These are phyloP conservation scores for Oligophagozyma castellii DNA, from an alignment of 1,139 yeast genomes.

Conservation along the genomic window DNA sequence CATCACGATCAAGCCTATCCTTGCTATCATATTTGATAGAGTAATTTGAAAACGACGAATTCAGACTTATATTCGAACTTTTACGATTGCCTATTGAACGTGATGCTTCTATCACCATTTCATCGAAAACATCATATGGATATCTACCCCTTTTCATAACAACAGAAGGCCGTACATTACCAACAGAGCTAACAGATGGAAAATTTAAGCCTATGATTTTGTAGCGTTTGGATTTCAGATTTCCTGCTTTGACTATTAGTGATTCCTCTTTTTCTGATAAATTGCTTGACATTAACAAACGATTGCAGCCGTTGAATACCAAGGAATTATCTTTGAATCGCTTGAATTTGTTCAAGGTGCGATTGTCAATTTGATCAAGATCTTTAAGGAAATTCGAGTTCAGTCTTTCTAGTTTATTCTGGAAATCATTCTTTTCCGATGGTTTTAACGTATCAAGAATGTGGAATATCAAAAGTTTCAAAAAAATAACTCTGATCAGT, in stretches of 20 bases:
- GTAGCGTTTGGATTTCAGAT: conserved; percentile 2
- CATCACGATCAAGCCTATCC: too few species aligned
- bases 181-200: conserved; percentile 10
- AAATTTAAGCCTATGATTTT: conserved; percentile 4
- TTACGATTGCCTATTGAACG: too few species aligned
- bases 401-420: conserved; percentile 6
- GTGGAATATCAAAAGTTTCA: conserved; percentile 16
- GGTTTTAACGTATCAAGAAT: conserved; percentile 6
- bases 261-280: conserved; percentile 2
- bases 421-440: conserved; percentile 3
- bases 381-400: conserved; percentile 7
- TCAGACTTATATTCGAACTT: too few species aligned
- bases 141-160: conserved; percentile 13
- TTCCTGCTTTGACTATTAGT: conserved; percentile 6
- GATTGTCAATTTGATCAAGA: background rate
- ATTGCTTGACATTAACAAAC: conserved; percentile 4
- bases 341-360: conserved; percentile 3
- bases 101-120: conserved; percentile 12
- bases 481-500: conserved; percentile 11
- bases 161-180: conserved; percentile 12
- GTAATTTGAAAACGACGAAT: too few species aligned
- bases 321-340: conserved; percentile 3
- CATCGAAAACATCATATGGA: conserved; percentile 20
- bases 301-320: conserved; percentile 7
- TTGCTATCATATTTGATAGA: too few species aligned